Percentiles rank a stretch among this genome's conserved stretches.
phyloP scores from a whole-genome alignment of 2,329 filamentous ascomycete genomes.

The Aspergillus proliferans region DNA sequence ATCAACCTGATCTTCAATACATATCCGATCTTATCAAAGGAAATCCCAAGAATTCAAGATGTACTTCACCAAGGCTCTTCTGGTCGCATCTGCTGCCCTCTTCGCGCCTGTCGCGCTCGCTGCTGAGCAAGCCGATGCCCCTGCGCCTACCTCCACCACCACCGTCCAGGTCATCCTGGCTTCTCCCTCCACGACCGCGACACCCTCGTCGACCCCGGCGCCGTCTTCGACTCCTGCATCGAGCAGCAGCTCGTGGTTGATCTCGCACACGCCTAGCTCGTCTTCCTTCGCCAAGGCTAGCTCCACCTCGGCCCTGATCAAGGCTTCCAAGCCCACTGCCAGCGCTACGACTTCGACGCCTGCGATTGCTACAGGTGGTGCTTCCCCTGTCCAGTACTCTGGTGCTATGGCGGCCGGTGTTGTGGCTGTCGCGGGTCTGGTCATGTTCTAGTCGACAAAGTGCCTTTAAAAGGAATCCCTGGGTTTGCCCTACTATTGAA shows the following conservation, averaged over 20 bases:
- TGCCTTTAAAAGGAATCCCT: background rate
- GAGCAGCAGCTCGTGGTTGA: conserved; percentile 3
- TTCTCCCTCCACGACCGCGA: conserved; percentile 7
- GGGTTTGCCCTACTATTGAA: no score
- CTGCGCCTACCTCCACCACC: conserved; percentile 16
- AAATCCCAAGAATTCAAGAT: conserved; percentile 14
- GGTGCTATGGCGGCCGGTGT: conserved; percentile 25
- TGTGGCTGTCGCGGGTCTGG: conserved; percentile 25
- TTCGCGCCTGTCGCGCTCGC: conserved; percentile 25
- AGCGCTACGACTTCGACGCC: conserved; percentile 10
- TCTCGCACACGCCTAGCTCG: conserved; percentile 4
- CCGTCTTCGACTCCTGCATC: background rate
- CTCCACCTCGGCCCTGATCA: conserved; percentile 6
- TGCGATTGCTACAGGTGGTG: conserved; percentile 11
- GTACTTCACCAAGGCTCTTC: conserved; percentile 29
- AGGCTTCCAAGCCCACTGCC: conserved; percentile 4
- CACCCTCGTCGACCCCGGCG: conserved; percentile 3
- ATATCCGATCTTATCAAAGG: background rate
- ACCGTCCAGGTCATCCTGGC: conserved; percentile 22
- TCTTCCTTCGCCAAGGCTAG: conserved; percentile 16
- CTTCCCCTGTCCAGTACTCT: conserved; percentile 19
- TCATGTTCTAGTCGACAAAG: conserved; percentile 23
- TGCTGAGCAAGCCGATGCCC: conserved; percentile 11
- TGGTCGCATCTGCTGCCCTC: conserved; percentile 21
- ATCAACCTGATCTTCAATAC: conserved; percentile 4